Base-by-base conservation (phyloP, 176 grass and related monocot genomes). In the Cenchrus purpureus region DNA sequence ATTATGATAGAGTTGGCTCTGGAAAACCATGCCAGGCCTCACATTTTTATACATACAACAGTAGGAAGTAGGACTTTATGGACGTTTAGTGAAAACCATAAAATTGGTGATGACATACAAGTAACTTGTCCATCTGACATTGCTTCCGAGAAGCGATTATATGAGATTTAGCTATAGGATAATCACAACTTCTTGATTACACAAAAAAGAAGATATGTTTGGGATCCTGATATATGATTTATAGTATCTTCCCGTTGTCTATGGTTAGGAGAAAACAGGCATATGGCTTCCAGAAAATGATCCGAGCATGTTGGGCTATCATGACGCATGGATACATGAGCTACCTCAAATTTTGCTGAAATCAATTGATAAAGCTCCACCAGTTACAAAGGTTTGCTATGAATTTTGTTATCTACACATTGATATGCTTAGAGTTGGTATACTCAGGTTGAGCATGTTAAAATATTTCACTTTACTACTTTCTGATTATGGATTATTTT, bases 321-420 rank as follows among this genome's bases (percentile, higher is more conserved):
- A 46, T 78, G 83, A 79, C 50, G 51, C 62, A 68, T 95, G 91
- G 93, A 88, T 95, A 75, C 53, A 86, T 74, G 88, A 86, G 76
- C 70, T 95, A 45, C 76, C 88, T 70, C 20, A 69, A 73, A 81
- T 95, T 80, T 87, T 95, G 73, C 73, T 95, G 45, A 49, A 68
- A 77, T 87, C 89, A 81, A 74, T 85, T 86, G 91, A 92, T 65
- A 91, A 92, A 78, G 78, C 79, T 48, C 83, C 85, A n/a, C 54
- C 80, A 73, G 53, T 92, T 74, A 84, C 88, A 89, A 92, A 86
- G 93, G 90, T 91, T 55, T 73, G 82, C 59, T 84, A 2, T 67
- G 55, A 45, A 25, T 85, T 87, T 76, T 68, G 74, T 74, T 79
- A 62, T 49, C 3, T 16, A 79, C 61, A 11, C 46, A 42, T 65